A percentile compares a stretch with the other conserved stretches of the same genome.
Evolutionary conservation across 1,284 basidiomycete genomes (phyloP).

Genomic region (Tilletia horrida): DNA sequence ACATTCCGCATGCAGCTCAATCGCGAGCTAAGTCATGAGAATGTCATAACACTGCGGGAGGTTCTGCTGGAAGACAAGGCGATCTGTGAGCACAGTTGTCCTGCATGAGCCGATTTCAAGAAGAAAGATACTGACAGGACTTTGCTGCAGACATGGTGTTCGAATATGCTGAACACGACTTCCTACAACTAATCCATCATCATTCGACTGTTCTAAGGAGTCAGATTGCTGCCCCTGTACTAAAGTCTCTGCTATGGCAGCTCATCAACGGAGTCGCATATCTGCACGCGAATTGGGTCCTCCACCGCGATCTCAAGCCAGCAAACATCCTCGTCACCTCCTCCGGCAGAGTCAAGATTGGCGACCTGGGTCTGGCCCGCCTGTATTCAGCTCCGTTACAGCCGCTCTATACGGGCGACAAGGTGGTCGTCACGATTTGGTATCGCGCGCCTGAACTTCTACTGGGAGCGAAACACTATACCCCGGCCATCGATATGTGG

Average conservation of each 20-base stretch:
- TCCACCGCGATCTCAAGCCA: conserved; percentile 95
- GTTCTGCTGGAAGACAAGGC: conserved; percentile 97
- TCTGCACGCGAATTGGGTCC: conserved; percentile 88
- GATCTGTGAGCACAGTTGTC: conserved; percentile 30
- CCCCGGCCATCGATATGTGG: conserved; percentile 97
- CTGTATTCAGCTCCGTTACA: conserved; percentile 80
- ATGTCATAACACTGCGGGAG: conserved; percentile 84
- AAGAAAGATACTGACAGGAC: background rate
- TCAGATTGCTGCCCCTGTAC: conserved; percentile 70
- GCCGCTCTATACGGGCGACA: conserved; percentile 74
- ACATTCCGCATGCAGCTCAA: conserved; percentile 66
- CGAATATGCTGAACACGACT: conserved; percentile 95
- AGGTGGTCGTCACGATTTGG: conserved; percentile 99
- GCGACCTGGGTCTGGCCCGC: conserved; percentile 89
- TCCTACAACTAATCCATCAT: conserved; percentile 88
- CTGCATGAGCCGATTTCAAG: background rate
- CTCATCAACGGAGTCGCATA: conserved; percentile 93
- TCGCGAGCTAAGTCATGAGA: conserved; percentile 86
- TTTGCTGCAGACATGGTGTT: conserved; percentile 73
- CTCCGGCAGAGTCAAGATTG: conserved; percentile 89
- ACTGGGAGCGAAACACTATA: conserved; percentile 92
- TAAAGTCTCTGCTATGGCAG: conserved; percentile 91
- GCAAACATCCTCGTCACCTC: conserved; percentile 96
- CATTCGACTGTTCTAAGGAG: conserved; percentile 82
- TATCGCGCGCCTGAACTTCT: conserved; percentile 93